Conservation (phyloP, 148 eudicot genomes). For the Rhododendron griersonianum region DNA sequence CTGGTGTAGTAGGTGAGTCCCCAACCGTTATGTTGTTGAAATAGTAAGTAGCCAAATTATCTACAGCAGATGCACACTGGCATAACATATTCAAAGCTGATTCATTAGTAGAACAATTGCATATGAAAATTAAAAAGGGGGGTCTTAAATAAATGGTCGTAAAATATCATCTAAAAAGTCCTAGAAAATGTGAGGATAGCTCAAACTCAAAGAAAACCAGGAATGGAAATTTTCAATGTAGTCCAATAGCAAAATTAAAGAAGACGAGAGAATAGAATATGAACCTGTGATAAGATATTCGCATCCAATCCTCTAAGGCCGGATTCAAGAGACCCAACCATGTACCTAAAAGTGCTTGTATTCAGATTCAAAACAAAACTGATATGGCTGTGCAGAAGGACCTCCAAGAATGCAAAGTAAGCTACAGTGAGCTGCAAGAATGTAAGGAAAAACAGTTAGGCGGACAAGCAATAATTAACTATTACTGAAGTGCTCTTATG, state of each 20-base stretch:
- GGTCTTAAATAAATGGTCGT: neutral
- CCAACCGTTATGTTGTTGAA: slow-evolving; percentile 91
- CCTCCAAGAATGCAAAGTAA: slow-evolving; percentile 86
- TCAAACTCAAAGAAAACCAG: neutral
- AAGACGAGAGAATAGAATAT: neutral
- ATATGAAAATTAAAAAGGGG: neutral
- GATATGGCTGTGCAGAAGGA: slow-evolving; percentile 76
- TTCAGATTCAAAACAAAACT: slow-evolving; percentile 67
- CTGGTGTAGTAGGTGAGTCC: slow-evolving; percentile 74
- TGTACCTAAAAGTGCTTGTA: slow-evolving; percentile 69
- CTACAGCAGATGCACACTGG: slow-evolving; percentile 97
- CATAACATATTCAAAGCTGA: slow-evolving; percentile 6
- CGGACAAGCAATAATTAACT: neutral
- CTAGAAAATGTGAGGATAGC: neutral
- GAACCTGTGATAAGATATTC: slow-evolving; percentile 82
- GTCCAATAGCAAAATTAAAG: slow-evolving; percentile 1
- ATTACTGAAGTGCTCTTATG: neutral
- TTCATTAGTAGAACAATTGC: neutral
- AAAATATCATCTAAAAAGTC: neutral
- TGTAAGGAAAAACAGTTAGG: neutral
- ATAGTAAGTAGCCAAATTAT: slow-evolving; percentile 83
- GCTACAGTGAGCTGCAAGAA: slow-evolving; percentile 78
- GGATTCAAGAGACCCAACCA: slow-evolving; percentile 91
- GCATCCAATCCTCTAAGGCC: slow-evolving; percentile 88
- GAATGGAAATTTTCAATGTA: neutral